phyloP scores from a whole-genome alignment of 345 rosid genomes.

The Acer saccharum region DNA sequence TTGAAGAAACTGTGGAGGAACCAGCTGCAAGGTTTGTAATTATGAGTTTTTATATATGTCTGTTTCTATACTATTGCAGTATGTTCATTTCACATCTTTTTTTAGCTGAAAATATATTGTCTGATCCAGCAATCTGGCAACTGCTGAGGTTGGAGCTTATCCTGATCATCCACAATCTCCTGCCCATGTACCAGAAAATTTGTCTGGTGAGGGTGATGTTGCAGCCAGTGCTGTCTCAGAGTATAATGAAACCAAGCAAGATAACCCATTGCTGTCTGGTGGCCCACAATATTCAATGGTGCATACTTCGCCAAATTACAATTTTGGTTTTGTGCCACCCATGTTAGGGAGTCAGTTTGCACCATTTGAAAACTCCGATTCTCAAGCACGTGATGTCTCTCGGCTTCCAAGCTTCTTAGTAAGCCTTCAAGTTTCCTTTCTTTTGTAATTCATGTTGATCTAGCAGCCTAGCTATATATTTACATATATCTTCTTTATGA shows the following conservation, averaged over 20 bases:
- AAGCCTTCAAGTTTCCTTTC: constrained; percentile 31
- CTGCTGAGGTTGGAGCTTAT: constrained; percentile 56
- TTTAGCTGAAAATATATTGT: constrained; percentile 13
- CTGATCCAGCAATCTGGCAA: constrained; percentile 43
- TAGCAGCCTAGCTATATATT: background rate
- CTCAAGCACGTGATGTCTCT: constrained; percentile 73
- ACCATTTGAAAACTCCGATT: constrained; percentile 70
- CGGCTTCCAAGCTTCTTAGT: constrained; percentile 81
- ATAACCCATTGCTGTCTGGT: constrained; percentile 47
- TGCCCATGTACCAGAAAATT: constrained; percentile 48
- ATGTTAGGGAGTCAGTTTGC: constrained; percentile 62
- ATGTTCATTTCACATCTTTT: background rate
- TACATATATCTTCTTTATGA: background rate
- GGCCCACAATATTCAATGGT: constrained; percentile 59
- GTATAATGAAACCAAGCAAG: constrained; percentile 64
- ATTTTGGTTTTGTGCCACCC: constrained; percentile 64
- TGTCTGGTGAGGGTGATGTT: constrained; percentile 57
- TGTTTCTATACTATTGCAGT: background rate
- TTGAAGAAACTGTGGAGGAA: constrained; percentile 59
- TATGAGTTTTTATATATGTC: background rate
- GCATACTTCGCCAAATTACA: constrained; percentile 61
- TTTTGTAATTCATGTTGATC: constrained; percentile 15
- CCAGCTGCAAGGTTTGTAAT: constrained; percentile 58
- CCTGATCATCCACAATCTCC: constrained; percentile 50
- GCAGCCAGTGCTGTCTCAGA: constrained; percentile 48